Evolutionary conservation across 2,329 filamentous ascomycete species (phyloP).

Genomic region (Aspergillus fischeri): DNA sequence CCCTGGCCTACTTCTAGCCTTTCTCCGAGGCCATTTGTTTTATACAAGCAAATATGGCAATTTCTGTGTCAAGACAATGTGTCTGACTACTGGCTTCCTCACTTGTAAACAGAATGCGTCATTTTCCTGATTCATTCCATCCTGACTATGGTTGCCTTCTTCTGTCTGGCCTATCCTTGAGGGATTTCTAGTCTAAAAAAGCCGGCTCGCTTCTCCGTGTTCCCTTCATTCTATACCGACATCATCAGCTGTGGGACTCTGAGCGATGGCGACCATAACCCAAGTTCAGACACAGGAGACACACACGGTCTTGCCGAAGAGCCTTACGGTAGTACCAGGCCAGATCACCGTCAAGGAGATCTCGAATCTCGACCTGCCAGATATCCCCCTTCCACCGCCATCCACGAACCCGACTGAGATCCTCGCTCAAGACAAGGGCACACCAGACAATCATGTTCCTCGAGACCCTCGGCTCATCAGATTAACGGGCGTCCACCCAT

Average conservation of each 20-base stretch:
- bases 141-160: not conserved
- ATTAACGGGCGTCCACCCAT: constrained; percentile 83
- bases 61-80: not conserved
- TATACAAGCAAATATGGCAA: not conserved
- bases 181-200: not conserved
- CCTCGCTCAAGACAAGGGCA: constrained; percentile 72
- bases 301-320: constrained; percentile 9
- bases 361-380: constrained; percentile 19
- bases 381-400: constrained; percentile 66
- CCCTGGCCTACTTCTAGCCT: not conserved
- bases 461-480: constrained; percentile 78
- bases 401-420: constrained; percentile 56
- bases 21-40: not conserved
- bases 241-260: not conserved
- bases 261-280: constrained; percentile 25
- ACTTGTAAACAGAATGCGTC: not conserved
- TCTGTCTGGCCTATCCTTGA: not conserved
- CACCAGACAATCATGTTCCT: constrained; percentile 76
- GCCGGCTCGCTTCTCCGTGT: not conserved
- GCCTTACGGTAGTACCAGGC: constrained; percentile 16
- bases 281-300: constrained; percentile 22
- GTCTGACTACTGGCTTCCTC: not conserved
- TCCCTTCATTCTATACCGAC: not conserved
- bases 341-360: constrained; percentile 24
- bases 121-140: not conserved